Conservation (phyloP, 371 early-diverging fungal genomes). For the Rhizopus stolonifer region DNA sequence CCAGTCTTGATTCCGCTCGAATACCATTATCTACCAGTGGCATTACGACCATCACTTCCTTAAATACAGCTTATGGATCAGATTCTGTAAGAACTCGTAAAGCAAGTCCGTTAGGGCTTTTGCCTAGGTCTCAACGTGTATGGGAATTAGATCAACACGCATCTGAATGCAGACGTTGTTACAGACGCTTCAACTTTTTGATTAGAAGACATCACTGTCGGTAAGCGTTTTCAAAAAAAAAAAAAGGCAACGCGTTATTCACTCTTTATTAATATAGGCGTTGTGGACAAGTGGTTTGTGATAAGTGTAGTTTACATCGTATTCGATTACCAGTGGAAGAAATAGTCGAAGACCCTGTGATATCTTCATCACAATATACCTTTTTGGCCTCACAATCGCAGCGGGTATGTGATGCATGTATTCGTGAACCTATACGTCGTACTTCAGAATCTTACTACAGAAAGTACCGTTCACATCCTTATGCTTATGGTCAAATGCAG, state of each 20-base stretch:
- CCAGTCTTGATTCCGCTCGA: no score
- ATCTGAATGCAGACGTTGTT: conserved; percentile 60
- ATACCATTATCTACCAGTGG: no score
- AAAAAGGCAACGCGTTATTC: no score
- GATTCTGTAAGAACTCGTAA: no score
- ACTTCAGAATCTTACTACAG: conserved; percentile 15
- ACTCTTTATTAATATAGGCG: no score
- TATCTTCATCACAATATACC: conserved; percentile 40
- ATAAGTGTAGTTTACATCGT: conserved; percentile 59
- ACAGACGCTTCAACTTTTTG: conserved; percentile 58
- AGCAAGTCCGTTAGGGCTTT: no score
- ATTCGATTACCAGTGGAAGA: conserved; percentile 33
- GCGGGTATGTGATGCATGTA: conserved; percentile 49
- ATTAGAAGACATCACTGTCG: conserved; percentile 76
- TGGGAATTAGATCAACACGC: conserved; percentile 75
- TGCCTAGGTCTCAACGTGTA: conserved; percentile 23
- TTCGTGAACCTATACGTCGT: conserved; percentile 24
- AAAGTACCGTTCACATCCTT: conserved; percentile 9
- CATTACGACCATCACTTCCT: no score
- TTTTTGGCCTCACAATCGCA: conserved; percentile 39
- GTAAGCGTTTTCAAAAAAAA: no score
- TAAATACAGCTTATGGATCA: no score
- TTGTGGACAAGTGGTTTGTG: conserved; percentile 77
- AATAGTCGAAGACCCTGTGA: conserved; percentile 47
- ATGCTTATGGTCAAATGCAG: conserved; percentile 24